Base-by-base conservation (phyloP, 108 stramenopile species). In the Pinguiococcus pyrenoidosus region DNA sequence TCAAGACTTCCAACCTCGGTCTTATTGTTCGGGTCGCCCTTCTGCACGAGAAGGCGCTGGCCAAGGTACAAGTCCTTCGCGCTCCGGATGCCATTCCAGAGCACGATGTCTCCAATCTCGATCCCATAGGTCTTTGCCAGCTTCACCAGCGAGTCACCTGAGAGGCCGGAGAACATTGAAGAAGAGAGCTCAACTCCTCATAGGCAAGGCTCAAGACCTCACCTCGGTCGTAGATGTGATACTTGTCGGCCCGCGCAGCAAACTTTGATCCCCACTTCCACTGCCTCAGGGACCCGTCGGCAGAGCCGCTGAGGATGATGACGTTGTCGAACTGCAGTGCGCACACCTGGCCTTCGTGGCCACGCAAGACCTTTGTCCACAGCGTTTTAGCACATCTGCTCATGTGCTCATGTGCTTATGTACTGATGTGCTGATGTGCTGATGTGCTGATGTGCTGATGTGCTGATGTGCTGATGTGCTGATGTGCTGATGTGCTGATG, bases 271-370 rank as follows among this genome's bases (percentile, higher is more conserved):
- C 66, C 62, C 71, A 68, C 17, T 51, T 38, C 71, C 71, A 72
- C 32, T 67, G 56, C 24, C 71, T 36, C 18, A 72, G 44, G 9
- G 66, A 58, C 13, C 40, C 63, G 64, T 72, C 71, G 34, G 45
- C 44, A 32, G 64, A 46, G 0, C 56, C 46, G 44, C 67, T 69
- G 7, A 79, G 23, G 26, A 81, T 79, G 38, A 52, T 36, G 5
- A 14, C 53, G 22, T 56, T 48, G 48, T 81, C 80, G 32, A 81
- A 81, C 18, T 71, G 70, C 3, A 77, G 37, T 0, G 56, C 64
- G 25, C 62, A 38, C 2, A 81, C 59, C 5, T 55, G 62, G 2
- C 66, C 60, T 17, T 40, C 48, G 62, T 78, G 74, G 0, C 77
- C 74, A 9, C 75, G 42, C 4, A 80, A 44, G 10, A 50, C 71